phyloP scores from a whole-genome alignment of 305 asterid species.

The Fraxinus floribunda region DNA sequence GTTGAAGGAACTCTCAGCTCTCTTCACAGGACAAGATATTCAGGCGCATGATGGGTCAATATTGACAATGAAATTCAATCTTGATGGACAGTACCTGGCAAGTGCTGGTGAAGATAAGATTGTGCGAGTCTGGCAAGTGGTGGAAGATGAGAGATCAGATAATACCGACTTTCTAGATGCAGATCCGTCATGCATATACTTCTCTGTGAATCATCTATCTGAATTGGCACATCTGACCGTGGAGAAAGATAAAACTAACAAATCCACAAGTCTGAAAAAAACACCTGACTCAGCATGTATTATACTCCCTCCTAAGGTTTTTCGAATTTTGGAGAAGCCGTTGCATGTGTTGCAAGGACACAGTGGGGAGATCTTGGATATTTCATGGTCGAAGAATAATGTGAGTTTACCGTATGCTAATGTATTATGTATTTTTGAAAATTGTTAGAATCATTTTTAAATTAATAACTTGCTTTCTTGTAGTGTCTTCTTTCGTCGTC shows the following conservation, averaged over 20 bases:
- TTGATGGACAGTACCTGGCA: conserved; percentile 76
- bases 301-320: conserved; percentile 81
- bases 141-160: conserved; percentile 72
- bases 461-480: conserved; percentile 25
- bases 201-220: conserved; percentile 66
- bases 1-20: conserved; percentile 78
- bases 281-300: conserved; percentile 81
- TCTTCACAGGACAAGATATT: conserved; percentile 70
- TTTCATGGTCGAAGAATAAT: conserved; percentile 83
- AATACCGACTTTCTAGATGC: conserved; percentile 55
- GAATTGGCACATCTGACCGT: conserved; percentile 55
- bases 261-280: conserved; percentile 42
- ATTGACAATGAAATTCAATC: conserved; percentile 80
- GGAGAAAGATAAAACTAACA: conserved; percentile 54
- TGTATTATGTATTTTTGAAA: not conserved
- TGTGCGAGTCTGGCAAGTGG: conserved; percentile 79
- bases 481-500: conserved; percentile 89
- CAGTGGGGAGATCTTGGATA: conserved; percentile 68
- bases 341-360: conserved; percentile 78
- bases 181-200: conserved; percentile 82
- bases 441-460: conserved; percentile 1
- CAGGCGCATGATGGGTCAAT: conserved; percentile 88
- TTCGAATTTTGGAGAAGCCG: conserved; percentile 73
- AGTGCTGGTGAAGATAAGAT: conserved; percentile 88
- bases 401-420: conserved; percentile 38